A percentile compares a stretch with the other conserved stretches of the same genome.
These are phyloP conservation scores for Spiromastix sp. DNA, from an alignment of 2,329 filamentous ascomycete species.

Conservation along the genomic window DNA sequence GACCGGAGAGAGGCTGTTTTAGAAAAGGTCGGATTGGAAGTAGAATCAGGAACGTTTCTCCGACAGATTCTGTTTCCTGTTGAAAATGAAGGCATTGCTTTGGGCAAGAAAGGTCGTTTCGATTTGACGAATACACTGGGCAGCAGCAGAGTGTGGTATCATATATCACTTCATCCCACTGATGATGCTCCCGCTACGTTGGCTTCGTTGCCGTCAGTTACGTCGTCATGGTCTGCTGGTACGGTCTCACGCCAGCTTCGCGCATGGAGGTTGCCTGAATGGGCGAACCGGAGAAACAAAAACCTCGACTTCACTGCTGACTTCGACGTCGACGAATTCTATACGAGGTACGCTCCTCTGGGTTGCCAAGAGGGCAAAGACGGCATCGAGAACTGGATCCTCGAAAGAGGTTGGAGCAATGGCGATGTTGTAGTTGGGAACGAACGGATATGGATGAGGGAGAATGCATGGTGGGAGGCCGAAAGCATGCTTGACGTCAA, in stretches of 20 bases:
- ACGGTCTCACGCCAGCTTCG: conserved; percentile 86
- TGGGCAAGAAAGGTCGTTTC: conserved; percentile 68
- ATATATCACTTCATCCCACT: conserved; percentile 81
- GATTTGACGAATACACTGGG: conserved; percentile 64
- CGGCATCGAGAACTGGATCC: conserved; percentile 85
- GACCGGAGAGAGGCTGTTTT: conserved; percentile 76
- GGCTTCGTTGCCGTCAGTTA: conserved; percentile 59
- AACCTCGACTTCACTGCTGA: conserved; percentile 92
- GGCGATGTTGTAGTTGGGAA: conserved; percentile 86
- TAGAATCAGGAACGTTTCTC: conserved; percentile 73
- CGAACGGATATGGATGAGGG: conserved; percentile 91
- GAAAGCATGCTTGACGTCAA: conserved; percentile 92
- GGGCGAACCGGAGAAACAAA: conserved; percentile 88
- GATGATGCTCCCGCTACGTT: conserved; percentile 71
- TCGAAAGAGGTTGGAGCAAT: conserved; percentile 96
- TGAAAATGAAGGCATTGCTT: conserved; percentile 64
- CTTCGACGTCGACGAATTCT: conserved; percentile 89
- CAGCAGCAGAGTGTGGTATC: conserved; percentile 90
- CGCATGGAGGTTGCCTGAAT: conserved; percentile 87
- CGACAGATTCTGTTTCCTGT: conserved; percentile 72
- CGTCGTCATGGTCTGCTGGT: conserved; percentile 86
- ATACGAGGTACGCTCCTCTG: conserved; percentile 66
- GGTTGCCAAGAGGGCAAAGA: conserved; percentile 86
- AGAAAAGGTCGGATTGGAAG: conserved; percentile 75
- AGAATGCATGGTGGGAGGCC: conserved; percentile 93